Base-by-base conservation (phyloP, 202 grass and related monocot genomes). In the Sporobolus alterniflorus region DNA sequence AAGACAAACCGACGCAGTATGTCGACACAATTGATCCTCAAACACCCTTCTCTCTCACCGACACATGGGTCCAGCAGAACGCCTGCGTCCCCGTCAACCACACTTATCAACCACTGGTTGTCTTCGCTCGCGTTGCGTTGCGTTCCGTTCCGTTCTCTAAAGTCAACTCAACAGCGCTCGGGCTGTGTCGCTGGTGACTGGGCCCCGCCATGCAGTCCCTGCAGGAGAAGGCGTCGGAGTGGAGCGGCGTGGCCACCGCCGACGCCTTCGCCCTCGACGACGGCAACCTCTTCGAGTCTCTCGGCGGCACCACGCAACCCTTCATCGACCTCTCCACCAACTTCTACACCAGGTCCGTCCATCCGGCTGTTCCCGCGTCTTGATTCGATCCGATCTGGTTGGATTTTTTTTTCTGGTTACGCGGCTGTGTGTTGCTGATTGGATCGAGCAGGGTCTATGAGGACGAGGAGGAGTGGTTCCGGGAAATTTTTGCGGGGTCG, bases 261-360 rank as follows among this genome's bases (percentile, higher is more conserved):
- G 93, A 98, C 46, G 91, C 93, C 69, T 96, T 98, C 66, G 89
- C 91, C 82, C 92, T 98, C 67, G 96, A 99, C 67, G 91, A 89
- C 0, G 79, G 72, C 34, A 96, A 96, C 92, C 17, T 92, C 71
- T 99, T 94, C 83, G 54, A 96, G 78, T 60, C 83, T 71, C 93
- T 99, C 24, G 93, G 93, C 39, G 93, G 91, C 47, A 89, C 89
- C 17, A 47, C 87, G 76, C 89, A 96, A 87, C 91, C 93, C 31
- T 98, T 98, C 69, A 63, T 98, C 52, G 88, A 99, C 46, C 93
- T 99, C 54, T 99, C 89, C 60, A 96, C 93, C 71, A 94, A 92
- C 64, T 99, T 94, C 89, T 96, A 99, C 91, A 92, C 82, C 63
- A 96, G 89, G 88, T 94, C 64, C 56, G 22, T 16, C 43, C 62